Base-by-base conservation (phyloP, 78 protist species). In the Bigelowiella natans region DNA sequence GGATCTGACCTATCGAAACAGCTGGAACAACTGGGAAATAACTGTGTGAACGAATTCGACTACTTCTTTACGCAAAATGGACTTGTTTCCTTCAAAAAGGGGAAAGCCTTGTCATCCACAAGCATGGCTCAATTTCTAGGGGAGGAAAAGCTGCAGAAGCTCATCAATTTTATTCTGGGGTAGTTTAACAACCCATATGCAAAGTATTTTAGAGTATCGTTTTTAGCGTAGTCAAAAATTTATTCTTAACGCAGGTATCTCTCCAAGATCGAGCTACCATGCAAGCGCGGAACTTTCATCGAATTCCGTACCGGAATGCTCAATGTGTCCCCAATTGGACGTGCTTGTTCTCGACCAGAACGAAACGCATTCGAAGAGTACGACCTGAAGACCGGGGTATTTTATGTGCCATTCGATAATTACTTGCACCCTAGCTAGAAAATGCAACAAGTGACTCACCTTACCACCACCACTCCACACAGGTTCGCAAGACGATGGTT, bases 221-320 rank as follows among this genome's bases (percentile, higher is more conserved):
- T 51, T 26, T 51, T 18, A 51, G 73, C 73, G 73, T 51, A 51
- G 73, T 26, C 73, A 51, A 51, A 51, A 51, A 51, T 18, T 26
- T 51, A 51, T 18, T 26, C 73, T 26, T 51, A 51, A n/a, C 95
- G 97, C 40, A 39, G 36, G 31, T 93, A 95, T 93, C 38, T 98
- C 1, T 94, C 98, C 0, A 93, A 94, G 40, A 85, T 97, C 37
- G 94, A 94, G 30, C 91, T 97, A 40, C 99, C 98, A 36, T 84
- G 30, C 37, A 96, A 96, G 94, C 95, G 98, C 18, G 99, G 99
- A 39, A 97, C 98, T 0, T 98, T 98, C 38, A 28, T 98, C 40
- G 99, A 98, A 95, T 97, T 94, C 83, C 94, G 99, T 40, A 96
- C 94, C 51, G 99, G 99, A 29, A 98, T 99, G 99, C 31, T 99